These are phyloP conservation scores for Aspergillus pseudoterreus DNA, from an alignment of 2,329 filamentous ascomycete genomes.

Conservation along the genomic window DNA sequence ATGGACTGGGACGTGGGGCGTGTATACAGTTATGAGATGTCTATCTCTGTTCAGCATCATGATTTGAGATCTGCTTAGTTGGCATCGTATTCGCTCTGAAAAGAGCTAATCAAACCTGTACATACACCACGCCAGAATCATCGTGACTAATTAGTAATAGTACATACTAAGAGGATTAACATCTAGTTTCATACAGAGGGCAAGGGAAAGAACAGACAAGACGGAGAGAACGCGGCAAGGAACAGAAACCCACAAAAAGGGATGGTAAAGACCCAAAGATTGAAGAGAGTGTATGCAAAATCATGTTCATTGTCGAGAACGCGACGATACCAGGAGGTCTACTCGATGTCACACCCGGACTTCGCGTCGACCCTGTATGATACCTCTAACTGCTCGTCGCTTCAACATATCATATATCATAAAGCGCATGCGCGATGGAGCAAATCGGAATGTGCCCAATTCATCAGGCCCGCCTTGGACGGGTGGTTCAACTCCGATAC, in stretches of 20 bases:
- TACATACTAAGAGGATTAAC: conserved; percentile 11
- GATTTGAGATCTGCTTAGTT: too few relatives aligned
- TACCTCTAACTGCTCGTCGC: too few relatives aligned
- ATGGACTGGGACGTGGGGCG: neutral
- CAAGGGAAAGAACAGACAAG: neutral
- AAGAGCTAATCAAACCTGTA: conserved; percentile 2
- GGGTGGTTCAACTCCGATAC: conserved; percentile 3
- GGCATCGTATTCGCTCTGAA: neutral
- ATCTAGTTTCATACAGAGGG: neutral
- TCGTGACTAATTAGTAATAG: conserved; percentile 8
- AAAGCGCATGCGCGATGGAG: neutral
- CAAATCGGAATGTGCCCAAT: neutral
- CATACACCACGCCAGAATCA: conserved; percentile 6
- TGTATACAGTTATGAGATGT: too few relatives aligned
- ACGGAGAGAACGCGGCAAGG: too few relatives aligned
- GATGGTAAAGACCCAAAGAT: too few relatives aligned
- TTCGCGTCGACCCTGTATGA: too few relatives aligned
- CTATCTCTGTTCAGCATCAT: too few relatives aligned
- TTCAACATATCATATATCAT: neutral
- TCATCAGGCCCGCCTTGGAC: conserved; percentile 11
- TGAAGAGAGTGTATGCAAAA: too few relatives aligned
- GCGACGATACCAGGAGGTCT: neutral
- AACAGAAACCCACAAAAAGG: neutral
- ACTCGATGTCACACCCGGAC: too few relatives aligned
- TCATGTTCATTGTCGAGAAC: neutral